A percentile compares a stretch with the other conserved stretches of the same genome.
phyloP scores from a whole-genome alignment of 1,284 basidiomycete genomes.

The Cryptococcus sp. region DNA sequence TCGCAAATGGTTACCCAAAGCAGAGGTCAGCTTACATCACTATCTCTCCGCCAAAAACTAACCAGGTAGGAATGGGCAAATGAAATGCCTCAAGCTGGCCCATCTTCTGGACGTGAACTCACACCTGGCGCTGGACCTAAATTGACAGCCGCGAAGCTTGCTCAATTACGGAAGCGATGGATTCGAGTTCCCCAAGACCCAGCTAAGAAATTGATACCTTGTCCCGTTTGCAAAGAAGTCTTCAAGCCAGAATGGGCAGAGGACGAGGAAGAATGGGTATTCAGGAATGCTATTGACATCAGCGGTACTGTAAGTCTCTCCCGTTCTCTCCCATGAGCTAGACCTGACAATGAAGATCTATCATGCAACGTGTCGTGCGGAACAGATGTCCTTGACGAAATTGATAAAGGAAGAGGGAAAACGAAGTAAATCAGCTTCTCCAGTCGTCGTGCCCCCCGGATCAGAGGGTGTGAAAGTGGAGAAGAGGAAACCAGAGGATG shows the following conservation, averaged over 20 bases:
- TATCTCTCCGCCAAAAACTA: conserved; percentile 5
- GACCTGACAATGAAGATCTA: conserved; percentile 58
- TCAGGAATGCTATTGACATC: conserved; percentile 81
- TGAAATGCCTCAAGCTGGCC: conserved; percentile 52
- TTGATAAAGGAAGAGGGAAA: conserved; percentile 10
- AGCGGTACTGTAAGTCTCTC: conserved; percentile 65
- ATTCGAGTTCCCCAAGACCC: conserved; percentile 73
- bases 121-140: conserved; percentile 7
- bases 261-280: conserved; percentile 98
- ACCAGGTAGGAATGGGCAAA: conserved; percentile 72
- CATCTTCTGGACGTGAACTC: conserved; percentile 12
- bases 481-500: background rate
- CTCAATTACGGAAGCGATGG: conserved; percentile 68
- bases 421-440: conserved; percentile 15
- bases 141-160: conserved; percentile 64
- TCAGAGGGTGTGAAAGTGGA: conserved; percentile 2
- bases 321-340: background rate
- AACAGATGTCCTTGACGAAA: conserved; percentile 46
- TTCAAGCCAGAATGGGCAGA: conserved; percentile 91
- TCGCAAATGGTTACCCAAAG: conserved; percentile 81
- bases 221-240: conserved; percentile 94
- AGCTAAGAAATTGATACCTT: conserved; percentile 76
- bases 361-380: conserved; percentile 87
- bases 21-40: conserved; percentile 62
- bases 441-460: conserved; percentile 15